A percentile compares a stretch with the other conserved stretches of the same genome.
These are phyloP conservation scores for Dysphania ambrosioides DNA, from an alignment of 148 eudicot species.

Conservation along the genomic window DNA sequence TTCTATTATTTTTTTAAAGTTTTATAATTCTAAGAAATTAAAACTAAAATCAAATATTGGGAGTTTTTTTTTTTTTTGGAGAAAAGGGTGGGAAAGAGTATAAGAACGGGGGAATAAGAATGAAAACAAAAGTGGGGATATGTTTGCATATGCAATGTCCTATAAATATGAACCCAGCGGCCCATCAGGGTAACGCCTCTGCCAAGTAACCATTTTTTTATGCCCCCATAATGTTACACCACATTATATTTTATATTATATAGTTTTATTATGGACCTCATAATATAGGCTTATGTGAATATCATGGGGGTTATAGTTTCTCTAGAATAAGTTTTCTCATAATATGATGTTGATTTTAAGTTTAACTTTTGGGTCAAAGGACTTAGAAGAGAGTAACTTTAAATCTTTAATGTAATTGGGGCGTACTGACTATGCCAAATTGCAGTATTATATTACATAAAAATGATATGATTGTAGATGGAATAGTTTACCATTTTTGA, in stretches of 20 bases:
- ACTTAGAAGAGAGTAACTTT: background rate
- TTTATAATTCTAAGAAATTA: background rate
- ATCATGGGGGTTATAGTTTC: background rate
- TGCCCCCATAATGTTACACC: background rate
- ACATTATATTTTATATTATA: background rate
- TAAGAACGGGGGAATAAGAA: background rate
- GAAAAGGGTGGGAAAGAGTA: background rate
- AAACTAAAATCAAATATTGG: background rate
- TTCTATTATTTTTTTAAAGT: background rate
- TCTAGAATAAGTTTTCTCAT: background rate
- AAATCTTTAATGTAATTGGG: background rate
- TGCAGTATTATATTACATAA: background rate
- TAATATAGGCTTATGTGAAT: no score
- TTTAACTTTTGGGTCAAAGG: background rate
- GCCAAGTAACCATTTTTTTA: conserved; percentile 23
- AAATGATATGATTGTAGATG: background rate
- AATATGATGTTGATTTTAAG: background rate
- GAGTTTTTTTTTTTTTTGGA: conserved; percentile 8
- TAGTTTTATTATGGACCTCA: background rate
- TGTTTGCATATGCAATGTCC: conserved; percentile 3
- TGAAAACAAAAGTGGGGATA: conserved; percentile 24
- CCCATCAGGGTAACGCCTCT: conserved; percentile 31
- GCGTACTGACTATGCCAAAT: background rate
- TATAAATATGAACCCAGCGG: conserved; percentile 19
- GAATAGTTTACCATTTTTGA: background rate